Evolutionary conservation across 306 rosid genomes (phyloP), one percentile per base, ranked within the genome.

Genomic region (Vigna nakashimae): DNA sequence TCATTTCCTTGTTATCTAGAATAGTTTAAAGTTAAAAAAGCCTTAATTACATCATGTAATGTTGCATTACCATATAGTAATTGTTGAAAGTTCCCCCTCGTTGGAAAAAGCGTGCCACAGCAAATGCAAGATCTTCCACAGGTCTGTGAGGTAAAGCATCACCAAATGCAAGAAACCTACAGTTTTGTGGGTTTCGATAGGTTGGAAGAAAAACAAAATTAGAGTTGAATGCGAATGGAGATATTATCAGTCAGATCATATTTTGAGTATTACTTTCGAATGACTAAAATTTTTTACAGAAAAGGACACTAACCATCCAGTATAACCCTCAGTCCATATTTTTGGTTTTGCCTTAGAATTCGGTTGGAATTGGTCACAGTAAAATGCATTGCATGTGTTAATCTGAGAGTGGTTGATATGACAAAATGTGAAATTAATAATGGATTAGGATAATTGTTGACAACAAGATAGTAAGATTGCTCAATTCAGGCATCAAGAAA

Each of bases 311-410:
- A 69, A 95, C 98, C 98, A 95, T 87, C 98, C 98, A 67, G 73
- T 84, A 89, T 91, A 95, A 84, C 86, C 84, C 88, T 95, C 98
- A 9, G 98, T 95, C 97, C 97, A 95, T 65, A 95, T 82, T 85
- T 95, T 95, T 63, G 98, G 98, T 73, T 88, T 95, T 6, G 82
- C 70, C 9, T 89, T 73, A 10, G 97, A 85, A 84, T 87, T 95
- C 60, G 98, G 98, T 30, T 81, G 77, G 78, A 91, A 95, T 79
- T 95, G 97, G 58, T 92, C 98, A 55, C 98, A 92, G 74, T 95
- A 92, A 80, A 92, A 95, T 55, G 88, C 90, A 80, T 95, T 95
- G 96, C 98, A 92, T 2, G 98, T 87, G 81, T 91, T 89, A 32
- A 95, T 95, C 98, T 95, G 91, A 1, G 26, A 76, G 79, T 26